Evolutionary conservation across 2,329 filamentous ascomycete species (phyloP).

Genomic region (Trichoderma sp.): DNA sequence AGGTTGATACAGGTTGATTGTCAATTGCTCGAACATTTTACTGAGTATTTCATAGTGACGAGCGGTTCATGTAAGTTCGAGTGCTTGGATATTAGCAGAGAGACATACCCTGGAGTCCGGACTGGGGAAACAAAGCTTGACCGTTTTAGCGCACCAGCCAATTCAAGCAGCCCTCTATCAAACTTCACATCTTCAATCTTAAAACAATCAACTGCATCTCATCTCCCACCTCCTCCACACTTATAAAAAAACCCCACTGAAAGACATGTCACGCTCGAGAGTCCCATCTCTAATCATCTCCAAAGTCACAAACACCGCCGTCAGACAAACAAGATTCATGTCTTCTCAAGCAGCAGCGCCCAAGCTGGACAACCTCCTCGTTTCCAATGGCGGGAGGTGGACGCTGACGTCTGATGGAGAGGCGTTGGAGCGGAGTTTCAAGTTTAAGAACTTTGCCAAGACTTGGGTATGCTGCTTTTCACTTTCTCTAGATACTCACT

Average conservation of each 20-base stretch:
- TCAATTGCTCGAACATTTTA: too few species aligned
- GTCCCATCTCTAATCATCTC: background rate
- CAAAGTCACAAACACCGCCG: background rate
- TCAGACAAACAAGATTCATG: constrained; percentile 3
- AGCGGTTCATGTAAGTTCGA: too few species aligned
- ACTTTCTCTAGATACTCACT: background rate
- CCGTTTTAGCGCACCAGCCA: background rate
- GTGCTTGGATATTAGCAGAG: too few species aligned
- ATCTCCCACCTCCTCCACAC: background rate
- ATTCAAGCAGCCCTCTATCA: background rate
- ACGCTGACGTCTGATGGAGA: constrained; percentile 52
- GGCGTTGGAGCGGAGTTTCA: constrained; percentile 62
- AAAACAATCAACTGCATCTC: background rate
- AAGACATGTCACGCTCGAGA: constrained; percentile 14
- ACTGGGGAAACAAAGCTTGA: too few species aligned
- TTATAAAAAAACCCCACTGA: background rate
- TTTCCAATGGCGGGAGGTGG: constrained; percentile 51
- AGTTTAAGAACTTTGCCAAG: constrained; percentile 66
- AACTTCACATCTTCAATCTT: background rate
- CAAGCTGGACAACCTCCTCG: constrained; percentile 47
- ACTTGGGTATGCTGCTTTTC: constrained; percentile 57
- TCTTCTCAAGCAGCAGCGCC: constrained; percentile 32
- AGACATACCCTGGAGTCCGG: constrained; percentile 6
- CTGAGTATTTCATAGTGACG: too few species aligned
- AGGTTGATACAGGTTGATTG: too few species aligned